Evolutionary conservation across 2,329 filamentous ascomycete genomes (phyloP).

Genomic region (Sclerotinia trifoliorum): DNA sequence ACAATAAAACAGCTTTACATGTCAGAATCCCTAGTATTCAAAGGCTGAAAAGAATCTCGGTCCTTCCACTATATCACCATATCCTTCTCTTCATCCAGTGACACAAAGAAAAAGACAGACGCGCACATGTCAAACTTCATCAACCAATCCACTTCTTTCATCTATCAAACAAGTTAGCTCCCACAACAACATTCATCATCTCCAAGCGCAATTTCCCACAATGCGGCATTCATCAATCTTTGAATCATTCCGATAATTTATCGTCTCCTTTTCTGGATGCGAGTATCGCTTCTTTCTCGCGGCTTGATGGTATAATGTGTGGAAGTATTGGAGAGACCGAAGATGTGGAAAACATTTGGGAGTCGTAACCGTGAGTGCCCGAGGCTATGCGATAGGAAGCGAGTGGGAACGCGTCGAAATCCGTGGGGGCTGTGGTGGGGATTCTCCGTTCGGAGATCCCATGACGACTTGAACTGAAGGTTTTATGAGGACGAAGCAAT

Average conservation of each 20-base stretch:
- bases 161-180: neutral
- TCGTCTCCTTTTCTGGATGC: neutral
- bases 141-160: neutral
- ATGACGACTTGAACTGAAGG: neutral
- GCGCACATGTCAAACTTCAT: neutral
- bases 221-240: neutral
- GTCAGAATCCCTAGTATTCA: neutral
- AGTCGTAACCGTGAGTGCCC: neutral
- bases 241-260: neutral
- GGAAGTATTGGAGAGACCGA: neutral
- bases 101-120: neutral
- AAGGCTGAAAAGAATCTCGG: constrained; percentile 14
- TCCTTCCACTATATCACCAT: constrained; percentile 7
- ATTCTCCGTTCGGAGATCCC: neutral
- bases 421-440: neutral
- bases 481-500: neutral
- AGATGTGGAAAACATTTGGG: neutral
- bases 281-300: constrained; percentile 1
- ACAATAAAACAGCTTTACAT: neutral
- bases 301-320: neutral
- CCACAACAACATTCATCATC: neutral
- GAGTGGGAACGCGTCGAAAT: neutral
- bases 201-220: neutral
- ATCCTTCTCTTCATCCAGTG: constrained; percentile 7
- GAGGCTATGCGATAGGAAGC: neutral